Percentiles rank a stretch among this genome's conserved stretches.
These are phyloP conservation scores for Polygonum aviculare DNA, from an alignment of 148 eudicot species.

Conservation along the genomic window DNA sequence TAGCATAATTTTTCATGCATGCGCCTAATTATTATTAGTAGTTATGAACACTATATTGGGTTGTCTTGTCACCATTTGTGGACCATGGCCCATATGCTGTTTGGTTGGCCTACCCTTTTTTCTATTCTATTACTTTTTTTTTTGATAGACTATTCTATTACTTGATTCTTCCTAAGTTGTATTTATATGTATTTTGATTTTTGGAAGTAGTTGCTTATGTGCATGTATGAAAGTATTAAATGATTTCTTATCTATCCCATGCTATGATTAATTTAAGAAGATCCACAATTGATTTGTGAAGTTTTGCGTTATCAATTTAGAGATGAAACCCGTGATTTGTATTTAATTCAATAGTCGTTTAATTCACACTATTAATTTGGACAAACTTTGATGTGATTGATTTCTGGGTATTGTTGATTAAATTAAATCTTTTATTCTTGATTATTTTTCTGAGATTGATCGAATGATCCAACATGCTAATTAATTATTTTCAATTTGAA, in stretches of 20 bases:
- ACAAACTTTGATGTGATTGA: no score
- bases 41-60: background rate
- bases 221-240: background rate
- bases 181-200: background rate
- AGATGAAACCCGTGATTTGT: background rate
- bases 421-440: background rate
- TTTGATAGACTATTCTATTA: background rate
- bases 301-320: background rate
- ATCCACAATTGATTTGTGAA: background rate
- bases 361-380: no score
- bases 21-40: slow-evolving; percentile 1
- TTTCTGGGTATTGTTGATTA: background rate
- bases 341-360: no score
- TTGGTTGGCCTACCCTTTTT: slow-evolving; percentile 2
- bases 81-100: background rate
- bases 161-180: background rate
- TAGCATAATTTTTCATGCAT: background rate
- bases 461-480: background rate
- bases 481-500: slow-evolving; percentile 1
- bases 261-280: background rate
- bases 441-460: background rate
- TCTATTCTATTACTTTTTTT: background rate
- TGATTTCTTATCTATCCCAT: background rate
- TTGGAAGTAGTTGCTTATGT: background rate
- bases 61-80: slow-evolving; percentile 1